phyloP scores from a whole-genome alignment of 305 asterid species.

The Fraxinus ornus region DNA sequence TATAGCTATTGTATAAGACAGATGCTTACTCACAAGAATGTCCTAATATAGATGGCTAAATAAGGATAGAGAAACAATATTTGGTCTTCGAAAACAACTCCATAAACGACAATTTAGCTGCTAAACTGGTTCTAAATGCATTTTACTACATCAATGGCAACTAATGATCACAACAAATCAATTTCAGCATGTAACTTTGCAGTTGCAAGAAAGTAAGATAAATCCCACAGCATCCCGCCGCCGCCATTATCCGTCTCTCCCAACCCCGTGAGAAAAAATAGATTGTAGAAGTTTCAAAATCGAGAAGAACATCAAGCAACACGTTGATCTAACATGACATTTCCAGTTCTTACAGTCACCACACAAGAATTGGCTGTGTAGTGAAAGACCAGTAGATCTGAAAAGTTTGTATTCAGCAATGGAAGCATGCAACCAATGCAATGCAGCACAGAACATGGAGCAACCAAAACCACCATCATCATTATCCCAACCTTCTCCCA shows the following conservation, averaged over 20 bases:
- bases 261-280: too few relatives aligned
- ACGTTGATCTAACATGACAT: too few relatives aligned
- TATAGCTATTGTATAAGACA: neutral
- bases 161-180: neutral
- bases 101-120: neutral
- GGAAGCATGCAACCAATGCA: neutral
- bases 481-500: neutral
- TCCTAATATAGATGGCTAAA: neutral
- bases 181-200: slow-evolving; percentile 7
- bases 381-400: neutral
- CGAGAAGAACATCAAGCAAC: neutral
- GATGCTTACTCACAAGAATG: neutral
- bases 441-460: neutral
- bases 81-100: slow-evolving; percentile 16
- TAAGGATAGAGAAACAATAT: neutral
- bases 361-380: neutral
- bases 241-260: neutral
- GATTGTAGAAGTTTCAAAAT: too few relatives aligned
- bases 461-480: neutral
- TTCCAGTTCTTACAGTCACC: neutral
- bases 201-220: neutral
- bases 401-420: neutral
- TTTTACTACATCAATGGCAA: neutral
- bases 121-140: neutral
- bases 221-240: neutral